Conservation (phyloP, 169 alveolate genomes). For the Cryptosporidium ubiquitum region DNA sequence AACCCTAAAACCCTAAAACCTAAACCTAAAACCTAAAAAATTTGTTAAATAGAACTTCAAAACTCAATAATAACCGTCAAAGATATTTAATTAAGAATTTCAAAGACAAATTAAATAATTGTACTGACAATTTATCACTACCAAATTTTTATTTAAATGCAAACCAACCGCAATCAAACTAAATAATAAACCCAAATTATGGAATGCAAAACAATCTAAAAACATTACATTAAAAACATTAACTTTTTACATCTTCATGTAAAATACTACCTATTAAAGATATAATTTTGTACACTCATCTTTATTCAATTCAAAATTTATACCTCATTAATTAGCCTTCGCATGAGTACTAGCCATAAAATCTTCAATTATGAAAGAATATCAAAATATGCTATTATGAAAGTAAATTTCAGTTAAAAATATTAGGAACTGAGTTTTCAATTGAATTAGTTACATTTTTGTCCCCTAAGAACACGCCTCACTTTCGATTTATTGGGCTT, state of each 20-base stretch:
- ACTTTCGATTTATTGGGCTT: neutral
- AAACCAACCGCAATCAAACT: neutral
- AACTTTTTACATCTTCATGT: neutral
- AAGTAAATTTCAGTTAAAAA: neutral
- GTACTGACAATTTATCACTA: neutral
- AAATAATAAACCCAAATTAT: too few species aligned
- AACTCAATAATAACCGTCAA: too few species aligned
- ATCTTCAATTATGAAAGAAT: too few species aligned
- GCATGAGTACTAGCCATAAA: too few species aligned
- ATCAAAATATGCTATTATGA: too few species aligned
- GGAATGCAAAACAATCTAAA: too few species aligned
- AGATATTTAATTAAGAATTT: neutral
- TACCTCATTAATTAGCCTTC: too few species aligned
- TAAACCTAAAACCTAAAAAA: neutral
- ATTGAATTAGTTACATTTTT: neutral
- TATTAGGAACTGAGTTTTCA: neutral
- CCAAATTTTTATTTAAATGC: too few species aligned
- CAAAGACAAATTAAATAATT: neutral
- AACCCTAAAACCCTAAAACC: slow-evolving; percentile 1
- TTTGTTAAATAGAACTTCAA: too few species aligned
- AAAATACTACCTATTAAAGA: neutral
- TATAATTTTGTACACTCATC: too few species aligned
- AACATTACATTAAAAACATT: too few species aligned
- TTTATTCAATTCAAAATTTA: neutral
- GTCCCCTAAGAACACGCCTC: neutral